Base-by-base conservation (phyloP, 2,329 filamentous ascomycete genomes). In the Stemphylium lycopersici region DNA sequence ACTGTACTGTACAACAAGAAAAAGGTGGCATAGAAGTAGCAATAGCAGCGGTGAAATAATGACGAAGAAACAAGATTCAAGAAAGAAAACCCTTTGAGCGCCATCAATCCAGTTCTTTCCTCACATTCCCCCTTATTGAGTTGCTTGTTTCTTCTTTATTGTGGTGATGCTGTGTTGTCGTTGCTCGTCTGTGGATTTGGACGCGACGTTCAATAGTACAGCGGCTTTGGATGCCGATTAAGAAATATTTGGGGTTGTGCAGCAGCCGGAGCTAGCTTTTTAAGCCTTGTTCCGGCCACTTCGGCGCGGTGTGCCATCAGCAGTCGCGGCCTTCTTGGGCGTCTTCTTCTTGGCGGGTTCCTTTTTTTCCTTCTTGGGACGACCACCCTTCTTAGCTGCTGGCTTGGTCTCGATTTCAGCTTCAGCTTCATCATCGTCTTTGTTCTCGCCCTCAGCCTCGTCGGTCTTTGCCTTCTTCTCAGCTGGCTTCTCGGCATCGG, bases 291-390 rank as follows among this genome's bases (percentile, higher is more conserved):
- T 78, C 52, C 80, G 72, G 22, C 71, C 74, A 42, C 78, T 80
- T 48, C 80, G 77, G 52, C 80, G 69, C 24, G 79, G 79, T 70
- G 80, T 73, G 38, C 80, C 79, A 49, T 76, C 73, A 45, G 76
- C 79, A 26, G 80, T 81, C 10, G 80, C 79, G 31, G 80, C 78
- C 63, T 77, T 77, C 76, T 82, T 81, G 26, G 79, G 75, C 62
- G 76, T 67, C 59, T 73, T 76, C 72, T 81, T 80, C 63, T 68
- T 67, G 13, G 60, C 68, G 26, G 74, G 66, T 42, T 78, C 72
- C 52, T 77, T 78, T 69, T 78, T 74, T 39, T 75, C 71, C 48
- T 69, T 69, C 61, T 69, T 78, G 29, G 78, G 77, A 38, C 77
- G 72, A 37, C 78, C 78, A 44, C 70, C 71, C 44, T 69, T 68